Evolutionary conservation across 2,329 filamentous ascomycete species (phyloP), one percentile per base, ranked within the genome.

Genomic region (Fusarium torreyae): DNA sequence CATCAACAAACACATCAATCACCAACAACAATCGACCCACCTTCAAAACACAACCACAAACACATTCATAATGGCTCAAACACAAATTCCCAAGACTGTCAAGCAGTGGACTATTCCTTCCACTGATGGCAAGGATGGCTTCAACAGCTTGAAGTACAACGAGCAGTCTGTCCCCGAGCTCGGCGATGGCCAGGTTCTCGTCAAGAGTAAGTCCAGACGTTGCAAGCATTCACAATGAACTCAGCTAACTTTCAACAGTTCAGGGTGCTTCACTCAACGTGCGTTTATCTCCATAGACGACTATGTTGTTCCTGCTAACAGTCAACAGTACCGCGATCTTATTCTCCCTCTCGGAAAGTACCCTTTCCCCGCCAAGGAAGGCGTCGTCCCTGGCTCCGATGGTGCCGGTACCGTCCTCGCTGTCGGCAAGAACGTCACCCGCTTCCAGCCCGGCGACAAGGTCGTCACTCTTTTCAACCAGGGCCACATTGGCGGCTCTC

Each of bases 171-270:
- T 93, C 4, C 89, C 90, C 15, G 79, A 88, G 68, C 75, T 91
- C 2, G 91, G 91, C 46, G 91, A 93, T 56, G 87, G 87, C 65
- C 89, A 94, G 26, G 91, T 94, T 7, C 84, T 94, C 34, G 88
- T 94, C 71, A 91, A 91, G 78, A 56, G 79, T 80, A 57, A 36
- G 77, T 73, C 17, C 26, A 43, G 17, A 22, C 18, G 28, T 24
- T 18, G 39, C n/a, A n/a, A 39, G 9, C 43, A 15, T 20, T n/a
- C 26, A 36, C 6, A 34, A 17, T 8, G 8, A 33, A 14, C 28
- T 20, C 17, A 13, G 28, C 65, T 68, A 64, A 75, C 52, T 9
- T 20, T 5, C n/a, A 6, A 58, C 20, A 81, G 83, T 87, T 26
- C 79, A 82, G 51, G 84, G 82, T 15, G 86, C 82, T 7, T 85